phyloP scores from a whole-genome alignment of 768 basidiomycete genomes.

The Podaxis carcinomalis region DNA sequence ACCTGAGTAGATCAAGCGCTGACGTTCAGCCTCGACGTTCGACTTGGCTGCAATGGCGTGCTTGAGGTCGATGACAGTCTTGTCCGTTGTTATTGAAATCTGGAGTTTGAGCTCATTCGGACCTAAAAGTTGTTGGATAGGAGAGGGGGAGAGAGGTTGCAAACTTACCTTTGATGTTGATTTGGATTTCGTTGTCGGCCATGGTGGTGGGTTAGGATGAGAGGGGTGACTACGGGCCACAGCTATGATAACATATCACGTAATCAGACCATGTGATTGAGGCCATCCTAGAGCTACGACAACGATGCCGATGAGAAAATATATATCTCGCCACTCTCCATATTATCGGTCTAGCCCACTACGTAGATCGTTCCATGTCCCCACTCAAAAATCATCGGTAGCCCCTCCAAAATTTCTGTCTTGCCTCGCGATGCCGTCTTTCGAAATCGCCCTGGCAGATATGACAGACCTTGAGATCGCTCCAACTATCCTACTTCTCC shows the following conservation, averaged over 20 bases:
- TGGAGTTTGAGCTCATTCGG: constrained; percentile 92
- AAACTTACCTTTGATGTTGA: constrained; percentile 63
- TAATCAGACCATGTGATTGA: constrained; percentile 1
- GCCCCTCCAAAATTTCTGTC: constrained; percentile 32
- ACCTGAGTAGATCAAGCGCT: constrained; percentile 93
- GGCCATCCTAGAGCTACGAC: no score
- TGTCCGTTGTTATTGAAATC: constrained; percentile 74
- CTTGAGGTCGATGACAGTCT: constrained; percentile 90
- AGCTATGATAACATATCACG: background rate
- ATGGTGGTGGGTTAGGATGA: constrained; percentile 31
- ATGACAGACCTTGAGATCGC: constrained; percentile 25
- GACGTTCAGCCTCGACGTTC: constrained; percentile 81
- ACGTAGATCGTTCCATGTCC: constrained; percentile 34
- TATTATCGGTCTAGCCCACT: constrained; percentile 16
- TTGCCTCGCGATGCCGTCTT: constrained; percentile 26
- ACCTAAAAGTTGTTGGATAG: constrained; percentile 36
- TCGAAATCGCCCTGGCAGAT: constrained; percentile 27
- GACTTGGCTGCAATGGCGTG: constrained; percentile 81
- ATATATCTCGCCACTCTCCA: background rate
- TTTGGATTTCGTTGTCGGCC: constrained; percentile 56
- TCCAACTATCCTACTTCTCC: constrained; percentile 32
- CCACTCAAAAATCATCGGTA: constrained; percentile 31
- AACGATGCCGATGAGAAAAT: no score
- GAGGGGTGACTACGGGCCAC: background rate
- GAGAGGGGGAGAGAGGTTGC: no score